A percentile compares a stretch with the other conserved stretches of the same genome.
Evolutionary conservation across 179 eudicot genomes (phyloP).

Genomic region (Gypsophila paniculata): DNA sequence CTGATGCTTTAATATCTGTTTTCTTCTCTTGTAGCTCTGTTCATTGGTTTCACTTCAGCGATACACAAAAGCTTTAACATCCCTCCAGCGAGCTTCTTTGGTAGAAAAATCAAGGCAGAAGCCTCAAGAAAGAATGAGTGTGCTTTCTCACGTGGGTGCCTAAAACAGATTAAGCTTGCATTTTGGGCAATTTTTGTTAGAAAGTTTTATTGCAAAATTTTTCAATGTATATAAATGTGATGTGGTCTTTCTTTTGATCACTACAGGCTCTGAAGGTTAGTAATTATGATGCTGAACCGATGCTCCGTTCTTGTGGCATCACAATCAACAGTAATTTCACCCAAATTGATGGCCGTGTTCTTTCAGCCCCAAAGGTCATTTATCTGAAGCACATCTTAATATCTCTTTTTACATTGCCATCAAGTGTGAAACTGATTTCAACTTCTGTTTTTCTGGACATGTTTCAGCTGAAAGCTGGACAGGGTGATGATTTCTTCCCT

Average conservation of each 20-base stretch:
- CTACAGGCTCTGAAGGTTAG: conserved; percentile 71
- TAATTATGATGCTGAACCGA: conserved; percentile 65
- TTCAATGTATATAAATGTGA: conserved; percentile 30
- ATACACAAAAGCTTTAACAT: conserved; percentile 55
- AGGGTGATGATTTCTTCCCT: conserved; percentile 34
- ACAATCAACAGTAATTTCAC: conserved; percentile 51
- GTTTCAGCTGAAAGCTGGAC: conserved; percentile 35
- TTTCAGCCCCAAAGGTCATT: conserved; percentile 58
- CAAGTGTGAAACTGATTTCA: conserved; percentile 22
- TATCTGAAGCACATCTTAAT: background rate
- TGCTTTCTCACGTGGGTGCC: conserved; percentile 47
- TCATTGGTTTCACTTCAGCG: conserved; percentile 68
- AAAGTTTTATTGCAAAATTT: conserved; percentile 22
- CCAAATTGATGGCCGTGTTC: conserved; percentile 67
- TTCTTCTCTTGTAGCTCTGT: conserved; percentile 47
- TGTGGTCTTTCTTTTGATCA: conserved; percentile 33
- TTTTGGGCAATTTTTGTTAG: background rate
- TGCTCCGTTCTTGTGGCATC: conserved; percentile 67
- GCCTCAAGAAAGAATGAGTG: conserved; percentile 66
- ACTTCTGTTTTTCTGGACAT: background rate
- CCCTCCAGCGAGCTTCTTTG: conserved; percentile 54
- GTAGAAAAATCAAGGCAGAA: conserved; percentile 84
- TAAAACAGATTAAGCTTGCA: background rate
- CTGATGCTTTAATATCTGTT: conserved; percentile 2
- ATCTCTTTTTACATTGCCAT: background rate